phyloP scores from a whole-genome alignment of 768 basidiomycete genomes.

The Leccinum truebloodii region DNA sequence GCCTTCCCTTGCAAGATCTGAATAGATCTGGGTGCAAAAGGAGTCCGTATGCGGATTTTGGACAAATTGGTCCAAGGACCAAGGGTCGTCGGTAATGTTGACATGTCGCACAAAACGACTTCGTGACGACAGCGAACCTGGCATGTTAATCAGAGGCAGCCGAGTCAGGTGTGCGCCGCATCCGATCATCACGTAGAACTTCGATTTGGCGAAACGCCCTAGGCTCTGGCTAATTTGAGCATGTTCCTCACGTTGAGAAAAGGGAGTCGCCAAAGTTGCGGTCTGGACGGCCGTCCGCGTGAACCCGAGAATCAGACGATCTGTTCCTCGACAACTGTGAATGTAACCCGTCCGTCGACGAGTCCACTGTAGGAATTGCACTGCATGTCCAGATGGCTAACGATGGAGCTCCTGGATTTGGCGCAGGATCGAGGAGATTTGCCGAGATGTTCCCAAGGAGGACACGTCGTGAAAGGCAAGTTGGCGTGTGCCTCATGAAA shows the following conservation, averaged over 20 bases:
- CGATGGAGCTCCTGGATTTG: constrained; percentile 3
- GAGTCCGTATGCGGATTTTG: constrained; percentile 2
- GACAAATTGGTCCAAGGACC: not conserved
- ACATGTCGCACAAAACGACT: constrained; percentile 1
- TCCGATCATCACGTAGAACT: constrained; percentile 3
- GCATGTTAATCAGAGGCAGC: not conserved
- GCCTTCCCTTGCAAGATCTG: constrained; percentile 16
- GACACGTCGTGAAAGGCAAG: constrained; percentile 14
- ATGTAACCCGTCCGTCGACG: constrained; percentile 3
- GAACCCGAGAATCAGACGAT: constrained; percentile 20
- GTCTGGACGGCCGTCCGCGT: constrained; percentile 10
- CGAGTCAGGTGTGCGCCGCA: not conserved
- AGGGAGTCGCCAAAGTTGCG: constrained; percentile 15
- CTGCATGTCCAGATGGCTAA: not conserved
- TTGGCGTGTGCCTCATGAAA: constrained; percentile 17
- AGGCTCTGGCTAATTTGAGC: not conserved
- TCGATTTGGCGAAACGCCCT: not conserved
- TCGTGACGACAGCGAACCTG: constrained; percentile 3
- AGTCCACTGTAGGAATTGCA: not conserved
- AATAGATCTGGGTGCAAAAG: constrained; percentile 24
- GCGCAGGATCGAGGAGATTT: constrained; percentile 19
- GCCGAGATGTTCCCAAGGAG: constrained; percentile 29
- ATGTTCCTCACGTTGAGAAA: constrained; percentile 3
- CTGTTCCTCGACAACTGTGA: constrained; percentile 3
- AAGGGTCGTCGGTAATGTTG: constrained; percentile 8